phyloP scores from a whole-genome alignment of 495 filamentous ascomycete species.

The Saxophila tyrrhenica region DNA sequence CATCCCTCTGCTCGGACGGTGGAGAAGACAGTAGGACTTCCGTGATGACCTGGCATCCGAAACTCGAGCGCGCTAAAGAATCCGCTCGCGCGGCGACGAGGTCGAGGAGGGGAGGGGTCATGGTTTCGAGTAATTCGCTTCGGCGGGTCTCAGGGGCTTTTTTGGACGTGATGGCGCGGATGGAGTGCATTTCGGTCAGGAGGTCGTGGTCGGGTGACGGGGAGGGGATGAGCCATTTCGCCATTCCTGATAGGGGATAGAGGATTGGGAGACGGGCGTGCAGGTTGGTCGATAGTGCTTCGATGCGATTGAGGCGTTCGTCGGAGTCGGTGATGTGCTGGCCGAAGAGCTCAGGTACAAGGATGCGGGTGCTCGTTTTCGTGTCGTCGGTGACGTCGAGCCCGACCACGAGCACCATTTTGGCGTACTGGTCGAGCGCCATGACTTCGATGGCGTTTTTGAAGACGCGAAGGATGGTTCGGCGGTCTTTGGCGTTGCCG shows the following conservation, averaged over 20 bases:
- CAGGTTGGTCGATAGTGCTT: conserved; percentile 50
- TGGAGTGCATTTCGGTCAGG: conserved; percentile 57
- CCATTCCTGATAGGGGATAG: conserved; percentile 68
- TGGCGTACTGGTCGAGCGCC: conserved; percentile 64
- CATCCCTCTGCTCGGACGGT: background rate
- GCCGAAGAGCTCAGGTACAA: conserved; percentile 71
- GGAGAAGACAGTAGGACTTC: conserved; percentile 68
- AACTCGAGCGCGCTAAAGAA: conserved; percentile 57
- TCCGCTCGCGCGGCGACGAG: conserved; percentile 57
- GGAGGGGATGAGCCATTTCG: conserved; percentile 62
- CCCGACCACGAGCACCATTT: conserved; percentile 69
- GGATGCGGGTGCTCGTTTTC: conserved; percentile 68
- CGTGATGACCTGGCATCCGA: conserved; percentile 74
- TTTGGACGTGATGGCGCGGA: conserved; percentile 49
- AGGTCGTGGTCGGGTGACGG: too few species aligned
- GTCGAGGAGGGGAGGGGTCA: conserved; percentile 56
- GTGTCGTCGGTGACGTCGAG: conserved; percentile 93
- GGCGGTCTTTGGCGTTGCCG: conserved; percentile 82
- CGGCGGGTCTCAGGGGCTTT: conserved; percentile 70
- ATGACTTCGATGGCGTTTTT: conserved; percentile 75
- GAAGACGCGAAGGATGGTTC: conserved; percentile 72
- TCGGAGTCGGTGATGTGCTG: conserved; percentile 22
- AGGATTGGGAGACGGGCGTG: conserved; percentile 67
- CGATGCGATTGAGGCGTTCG: conserved; percentile 26
- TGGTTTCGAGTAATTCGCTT: conserved; percentile 58